Evolutionary conservation across 768 basidiomycete species (phyloP), one percentile per base, ranked within the genome.

Genomic region (Dentipellis fragilis): DNA sequence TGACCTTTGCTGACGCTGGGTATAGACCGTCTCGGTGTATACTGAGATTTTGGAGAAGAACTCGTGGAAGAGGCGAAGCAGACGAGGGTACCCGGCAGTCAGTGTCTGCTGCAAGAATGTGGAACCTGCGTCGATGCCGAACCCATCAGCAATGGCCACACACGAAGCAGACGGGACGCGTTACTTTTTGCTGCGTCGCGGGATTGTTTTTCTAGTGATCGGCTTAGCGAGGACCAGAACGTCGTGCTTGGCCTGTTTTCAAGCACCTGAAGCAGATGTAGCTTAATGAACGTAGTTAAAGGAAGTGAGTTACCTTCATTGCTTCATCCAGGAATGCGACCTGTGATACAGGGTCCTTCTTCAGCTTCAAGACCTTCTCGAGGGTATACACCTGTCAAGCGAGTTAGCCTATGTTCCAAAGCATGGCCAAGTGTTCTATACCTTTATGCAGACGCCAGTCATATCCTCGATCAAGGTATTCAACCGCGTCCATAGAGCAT

Each of bases 21-120:
- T 85, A 67, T 98, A 98, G 6, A 89, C 73, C 0, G 96, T 98
- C 65, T 98, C 95, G 1, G 96, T 96, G 66, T 97, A 90, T 10
- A 95, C 87, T 2, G 92, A 84, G 52, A 98, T 92, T 67, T 93
- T 93, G 34, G 87, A 83, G 67, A 99, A 99, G 72, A 99, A 96
- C 40, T 93, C 93, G 54, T 99, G 96, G 71, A 99, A 94, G 2
- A 97, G 77, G 10, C 96, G 80, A 9, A 99, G 68, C 2, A 99
- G 74, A 50, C 81, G 80, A 3, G 94, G 92, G 70, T 98, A 98
- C 16, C 89, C 88, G 2, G 82, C 74, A 61, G 85, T 84, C 40
- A 99, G 72, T 4, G 90, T 89, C 63, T 94, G 93, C 62, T 97
- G 93, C 10, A 97, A 69, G 68, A 98, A 98, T 0, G 82, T 79